A percentile compares a stretch with the other conserved stretches of the same genome.
Evolutionary conservation across 1,139 yeast species (phyloP).

Genomic region (Kurtzmaniella quercitrusa): DNA sequence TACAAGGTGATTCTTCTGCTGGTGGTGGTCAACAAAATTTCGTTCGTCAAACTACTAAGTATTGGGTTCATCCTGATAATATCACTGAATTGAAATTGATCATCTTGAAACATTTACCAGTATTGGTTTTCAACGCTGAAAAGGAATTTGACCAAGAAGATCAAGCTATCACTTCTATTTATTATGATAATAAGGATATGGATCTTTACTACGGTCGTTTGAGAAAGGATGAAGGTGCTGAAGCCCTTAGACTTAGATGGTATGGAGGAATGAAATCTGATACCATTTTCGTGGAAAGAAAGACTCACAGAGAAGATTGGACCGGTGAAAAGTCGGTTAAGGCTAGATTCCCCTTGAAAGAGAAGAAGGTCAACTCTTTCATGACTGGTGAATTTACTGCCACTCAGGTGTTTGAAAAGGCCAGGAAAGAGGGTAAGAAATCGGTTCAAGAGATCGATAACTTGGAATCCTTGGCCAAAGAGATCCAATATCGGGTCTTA

Average conservation of each 20-base stretch:
- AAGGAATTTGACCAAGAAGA: constrained; percentile 94
- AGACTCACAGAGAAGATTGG: constrained; percentile 99
- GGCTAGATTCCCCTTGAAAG: constrained; percentile 91
- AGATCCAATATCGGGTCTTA: constrained; percentile 84
- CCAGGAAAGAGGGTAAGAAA: constrained; percentile 90
- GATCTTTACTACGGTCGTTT: constrained; percentile 92
- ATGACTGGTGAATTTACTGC: constrained; percentile 82
- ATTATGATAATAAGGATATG: constrained; percentile 83
- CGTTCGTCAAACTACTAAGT: constrained; percentile 96
- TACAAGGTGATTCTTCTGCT: constrained; percentile 89
- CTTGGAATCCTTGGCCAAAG: constrained; percentile 86
- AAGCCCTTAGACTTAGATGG: constrained; percentile 97
- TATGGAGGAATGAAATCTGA: constrained; percentile 96
- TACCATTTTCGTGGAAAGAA: constrained; percentile 91
- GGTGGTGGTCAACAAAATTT: constrained; percentile 98
- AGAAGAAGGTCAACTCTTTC: constrained; percentile 82
- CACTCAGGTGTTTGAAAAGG: constrained; percentile 84
- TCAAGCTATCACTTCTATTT: constrained; percentile 93
- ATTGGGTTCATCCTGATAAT: constrained; percentile 99
- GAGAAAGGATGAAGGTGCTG: constrained; percentile 97
- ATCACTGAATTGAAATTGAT: constrained; percentile 95
- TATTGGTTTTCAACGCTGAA: constrained; percentile 89
- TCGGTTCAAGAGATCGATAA: constrained; percentile 82
- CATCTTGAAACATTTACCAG: constrained; percentile 91
- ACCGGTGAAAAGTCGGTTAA: constrained; percentile 98